phyloP scores from a whole-genome alignment of 140 eudicot species.

The Flaveria floridana region DNA sequence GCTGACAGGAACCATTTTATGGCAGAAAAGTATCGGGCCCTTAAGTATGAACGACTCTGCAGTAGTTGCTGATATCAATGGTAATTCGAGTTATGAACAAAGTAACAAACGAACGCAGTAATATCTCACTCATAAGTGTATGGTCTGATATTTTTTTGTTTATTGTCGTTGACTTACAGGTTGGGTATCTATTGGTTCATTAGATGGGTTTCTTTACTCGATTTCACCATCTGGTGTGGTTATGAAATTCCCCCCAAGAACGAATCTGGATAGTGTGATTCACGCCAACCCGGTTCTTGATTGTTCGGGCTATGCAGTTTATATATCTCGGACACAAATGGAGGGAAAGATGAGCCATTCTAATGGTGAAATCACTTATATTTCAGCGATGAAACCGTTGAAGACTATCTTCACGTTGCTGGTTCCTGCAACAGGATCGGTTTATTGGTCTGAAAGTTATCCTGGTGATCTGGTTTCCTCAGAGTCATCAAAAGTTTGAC shows the following conservation, averaged over 20 bases:
- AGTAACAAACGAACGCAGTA: neutral
- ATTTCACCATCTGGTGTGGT: conserved; percentile 77
- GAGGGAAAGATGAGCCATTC: conserved; percentile 53
- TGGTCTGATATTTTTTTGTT: neutral
- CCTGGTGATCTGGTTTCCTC: conserved; percentile 52
- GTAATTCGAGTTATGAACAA: conserved; percentile 34
- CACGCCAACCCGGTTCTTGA: conserved; percentile 71
- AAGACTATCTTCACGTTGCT: conserved; percentile 46
- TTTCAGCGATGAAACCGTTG: conserved; percentile 68
- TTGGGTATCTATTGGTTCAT: conserved; percentile 86
- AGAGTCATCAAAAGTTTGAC: conserved; percentile 16
- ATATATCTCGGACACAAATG: conserved; percentile 64
- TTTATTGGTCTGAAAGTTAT: conserved; percentile 73
- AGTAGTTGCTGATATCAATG: conserved; percentile 70
- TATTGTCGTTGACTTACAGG: conserved; percentile 40
- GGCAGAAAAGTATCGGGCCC: conserved; percentile 79
- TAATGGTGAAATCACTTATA: conserved; percentile 46
- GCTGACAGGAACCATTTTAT: conserved; percentile 54
- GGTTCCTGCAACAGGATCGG: conserved; percentile 72
- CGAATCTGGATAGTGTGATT: conserved; percentile 41
- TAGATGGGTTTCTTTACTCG: conserved; percentile 82
- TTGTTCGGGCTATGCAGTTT: conserved; percentile 88
- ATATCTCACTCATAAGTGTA: too few relatives aligned
- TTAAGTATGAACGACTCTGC: conserved; percentile 50
- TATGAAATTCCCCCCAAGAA: conserved; percentile 47